Percentiles rank a stretch among this genome's conserved stretches.
Conservation (phyloP, 2,329 filamentous ascomycete species). For the Calonectria ilicicola region DNA sequence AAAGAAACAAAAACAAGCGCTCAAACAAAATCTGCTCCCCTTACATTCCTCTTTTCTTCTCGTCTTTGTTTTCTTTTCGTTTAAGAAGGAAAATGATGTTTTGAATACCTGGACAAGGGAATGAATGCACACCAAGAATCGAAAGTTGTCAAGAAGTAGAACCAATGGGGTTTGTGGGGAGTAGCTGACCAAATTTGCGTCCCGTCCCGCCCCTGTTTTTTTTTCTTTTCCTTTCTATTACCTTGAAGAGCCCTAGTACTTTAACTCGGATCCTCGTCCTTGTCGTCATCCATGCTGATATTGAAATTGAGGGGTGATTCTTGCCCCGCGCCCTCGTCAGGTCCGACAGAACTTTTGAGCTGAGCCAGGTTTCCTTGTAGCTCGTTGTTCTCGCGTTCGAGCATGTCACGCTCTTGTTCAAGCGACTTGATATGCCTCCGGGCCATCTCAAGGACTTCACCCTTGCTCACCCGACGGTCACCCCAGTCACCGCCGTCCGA, state of each 20-base stretch:
- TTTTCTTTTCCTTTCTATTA: background rate
- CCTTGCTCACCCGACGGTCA: slow-evolving; percentile 42
- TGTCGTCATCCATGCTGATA: slow-evolving; percentile 25
- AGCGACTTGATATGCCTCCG: slow-evolving; percentile 41
- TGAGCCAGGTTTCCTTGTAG: slow-evolving; percentile 38
- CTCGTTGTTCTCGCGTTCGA: slow-evolving; percentile 40
- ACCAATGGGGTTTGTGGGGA: background rate
- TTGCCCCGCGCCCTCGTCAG: slow-evolving; percentile 19
- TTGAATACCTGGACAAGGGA: background rate
- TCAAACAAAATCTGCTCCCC: background rate
- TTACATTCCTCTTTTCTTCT: background rate
- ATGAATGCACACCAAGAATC: background rate
- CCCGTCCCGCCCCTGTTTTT: background rate
- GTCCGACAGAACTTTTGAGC: slow-evolving; percentile 31
- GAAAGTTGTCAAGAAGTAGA: background rate
- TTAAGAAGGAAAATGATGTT: background rate
- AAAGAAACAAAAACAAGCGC: background rate
- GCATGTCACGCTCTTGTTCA: slow-evolving; percentile 36
- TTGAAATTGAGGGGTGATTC: slow-evolving; percentile 30
- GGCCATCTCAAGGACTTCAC: slow-evolving; percentile 44
- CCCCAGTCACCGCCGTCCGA: slow-evolving; percentile 36
- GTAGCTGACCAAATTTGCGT: slow-evolving; percentile 6
- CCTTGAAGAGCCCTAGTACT: background rate
- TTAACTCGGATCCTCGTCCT: slow-evolving; percentile 13
- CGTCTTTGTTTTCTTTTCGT: background rate